Conservation (phyloP, 305 asterid species). For the Fraxinus nigra region DNA sequence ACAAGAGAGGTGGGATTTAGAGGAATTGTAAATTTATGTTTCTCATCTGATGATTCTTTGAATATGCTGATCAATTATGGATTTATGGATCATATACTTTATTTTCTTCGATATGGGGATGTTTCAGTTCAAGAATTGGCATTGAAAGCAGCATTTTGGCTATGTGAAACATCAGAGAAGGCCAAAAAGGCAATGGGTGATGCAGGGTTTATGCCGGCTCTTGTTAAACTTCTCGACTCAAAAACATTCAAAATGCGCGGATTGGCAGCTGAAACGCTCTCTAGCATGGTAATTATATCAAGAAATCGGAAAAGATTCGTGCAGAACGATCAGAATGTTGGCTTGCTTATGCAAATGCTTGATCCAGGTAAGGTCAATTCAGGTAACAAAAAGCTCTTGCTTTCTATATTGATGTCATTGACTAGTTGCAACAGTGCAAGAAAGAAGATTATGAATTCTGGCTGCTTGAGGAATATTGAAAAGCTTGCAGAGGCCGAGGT, state of each 20-base stretch:
- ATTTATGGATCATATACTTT: constrained; percentile 60
- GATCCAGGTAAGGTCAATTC: constrained; percentile 56
- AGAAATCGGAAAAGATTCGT: constrained; percentile 66
- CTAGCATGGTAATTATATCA: constrained; percentile 55
- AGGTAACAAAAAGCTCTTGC: constrained; percentile 63
- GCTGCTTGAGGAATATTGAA: constrained; percentile 65
- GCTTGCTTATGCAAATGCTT: constrained; percentile 60
- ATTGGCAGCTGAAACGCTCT: constrained; percentile 73
- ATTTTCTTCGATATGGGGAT: constrained; percentile 63
- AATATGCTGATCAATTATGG: constrained; percentile 37
- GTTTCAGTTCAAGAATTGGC: constrained; percentile 66
- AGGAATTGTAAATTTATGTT: constrained; percentile 58
- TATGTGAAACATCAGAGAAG: constrained; percentile 67
- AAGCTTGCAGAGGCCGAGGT: constrained; percentile 74
- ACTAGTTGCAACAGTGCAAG: constrained; percentile 71
- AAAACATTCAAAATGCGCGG: constrained; percentile 64
- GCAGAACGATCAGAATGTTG: constrained; percentile 65
- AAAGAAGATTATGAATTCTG: constrained; percentile 71
- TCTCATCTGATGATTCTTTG: constrained; percentile 42
- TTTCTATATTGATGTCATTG: constrained; percentile 71
- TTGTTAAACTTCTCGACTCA: constrained; percentile 64
- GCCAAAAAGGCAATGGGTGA: constrained; percentile 92
- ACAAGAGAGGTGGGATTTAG: constrained; percentile 68
- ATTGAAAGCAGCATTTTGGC: constrained; percentile 76
- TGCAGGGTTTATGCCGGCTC: constrained; percentile 75